These are phyloP conservation scores for Silene vulgaris DNA, from an alignment of 179 eudicot species.

Conservation along the genomic window DNA sequence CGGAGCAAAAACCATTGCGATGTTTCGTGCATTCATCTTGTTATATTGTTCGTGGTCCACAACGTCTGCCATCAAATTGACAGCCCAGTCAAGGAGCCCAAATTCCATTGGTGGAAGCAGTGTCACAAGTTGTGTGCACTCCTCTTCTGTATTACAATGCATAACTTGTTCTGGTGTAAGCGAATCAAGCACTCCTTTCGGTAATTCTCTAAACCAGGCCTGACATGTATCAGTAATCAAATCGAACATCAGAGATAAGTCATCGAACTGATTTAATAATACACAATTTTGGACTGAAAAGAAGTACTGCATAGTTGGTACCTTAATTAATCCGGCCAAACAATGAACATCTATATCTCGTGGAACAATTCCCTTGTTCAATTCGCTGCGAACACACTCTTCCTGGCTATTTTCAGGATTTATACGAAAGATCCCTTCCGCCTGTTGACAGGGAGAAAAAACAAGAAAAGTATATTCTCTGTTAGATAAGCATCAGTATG, in stretches of 20 bases:
- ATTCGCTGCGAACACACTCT: slow-evolving; percentile 58
- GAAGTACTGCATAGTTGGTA: slow-evolving; percentile 19
- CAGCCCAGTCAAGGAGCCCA: slow-evolving; percentile 77
- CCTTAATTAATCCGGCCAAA: slow-evolving; percentile 86
- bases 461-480: slow-evolving; percentile 7
- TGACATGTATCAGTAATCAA: slow-evolving; percentile 20
- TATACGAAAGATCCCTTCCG: slow-evolving; percentile 88
- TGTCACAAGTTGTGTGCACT: slow-evolving; percentile 51
- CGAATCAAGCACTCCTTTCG: slow-evolving; percentile 74
- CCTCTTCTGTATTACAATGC: slow-evolving; percentile 79
- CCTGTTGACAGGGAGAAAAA: slow-evolving; percentile 34
- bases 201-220: slow-evolving; percentile 97
- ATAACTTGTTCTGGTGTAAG: slow-evolving; percentile 75
- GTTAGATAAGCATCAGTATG: too few species aligned
- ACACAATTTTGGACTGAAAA: too few species aligned
- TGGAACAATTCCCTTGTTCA: slow-evolving; percentile 69
- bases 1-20: slow-evolving; percentile 92
- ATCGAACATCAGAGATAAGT: neutral
- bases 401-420: slow-evolving; percentile 78
- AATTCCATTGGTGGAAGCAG: slow-evolving; percentile 64
- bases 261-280: too few species aligned
- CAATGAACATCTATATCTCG: slow-evolving; percentile 75
- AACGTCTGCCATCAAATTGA: slow-evolving; percentile 83
- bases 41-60: slow-evolving; percentile 56
- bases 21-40: slow-evolving; percentile 88